Base-by-base conservation (phyloP, 176 grass and related monocot species). In the Bolboschoenus planiculmis region DNA sequence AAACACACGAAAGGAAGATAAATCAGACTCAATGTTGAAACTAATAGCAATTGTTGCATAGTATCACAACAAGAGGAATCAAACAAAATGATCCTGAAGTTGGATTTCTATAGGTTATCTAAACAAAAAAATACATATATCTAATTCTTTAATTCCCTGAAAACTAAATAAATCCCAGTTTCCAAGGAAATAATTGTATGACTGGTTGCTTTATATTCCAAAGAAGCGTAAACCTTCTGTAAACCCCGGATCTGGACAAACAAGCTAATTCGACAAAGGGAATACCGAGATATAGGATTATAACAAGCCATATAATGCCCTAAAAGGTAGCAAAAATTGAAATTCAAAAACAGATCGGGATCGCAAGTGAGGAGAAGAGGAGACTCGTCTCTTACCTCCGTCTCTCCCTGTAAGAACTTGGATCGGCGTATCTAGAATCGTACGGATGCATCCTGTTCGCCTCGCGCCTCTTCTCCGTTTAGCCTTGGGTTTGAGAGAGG, bases 331-430 rank as follows among this genome's bases (percentile, higher is more conserved):
- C 47, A 79, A 67, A 56, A 37, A 47, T 18, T 9, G 14, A 56
- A 47, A 77, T 59, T 1, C 26, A 24, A 37, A 11, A 40, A 7
- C 68, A 39, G 55, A 76, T 79, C 56, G 83, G 70, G 47, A n/a
- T n/a, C n/a, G n/a, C n/a, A n/a, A n/a, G 47, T 44, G 58, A 29
- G 18, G 40, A 60, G 8, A 50, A 26, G 27, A 86, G 51, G 59
- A 74, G 48, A 55, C 3, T 62, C 35, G 6, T 84, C 29, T 21
- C 13, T 64, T 79, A 99, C 96, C 92, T 99, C 56, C 91, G 91
- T 78, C 96, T 91, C 79, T 95, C 93, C 6, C 88, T 90, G 89
- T 99, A 99, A 78, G 96, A 99, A 40, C 88, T 88, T 4, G 91
- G 96, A 90, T 99, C 96, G 37, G 82, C 91, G 82, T 90, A 95